These are phyloP conservation scores for Leptographium procerum DNA, from an alignment of 2,329 filamentous ascomycete species.

Conservation along the genomic window DNA sequence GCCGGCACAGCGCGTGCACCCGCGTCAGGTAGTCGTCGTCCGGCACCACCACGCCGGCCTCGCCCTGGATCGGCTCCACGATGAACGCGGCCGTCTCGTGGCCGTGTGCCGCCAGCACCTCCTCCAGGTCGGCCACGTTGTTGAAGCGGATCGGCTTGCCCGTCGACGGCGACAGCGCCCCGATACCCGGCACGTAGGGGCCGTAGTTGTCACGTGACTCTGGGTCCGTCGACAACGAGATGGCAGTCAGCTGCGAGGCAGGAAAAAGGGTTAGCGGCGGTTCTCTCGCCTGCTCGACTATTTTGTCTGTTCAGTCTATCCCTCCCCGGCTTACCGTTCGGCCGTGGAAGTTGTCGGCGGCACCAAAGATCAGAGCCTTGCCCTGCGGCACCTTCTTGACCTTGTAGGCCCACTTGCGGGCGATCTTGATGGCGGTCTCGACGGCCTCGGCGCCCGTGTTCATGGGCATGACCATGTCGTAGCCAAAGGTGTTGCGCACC, in stretches of 20 bases:
- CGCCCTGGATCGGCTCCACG: constrained; percentile 92
- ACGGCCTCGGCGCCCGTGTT: constrained; percentile 95
- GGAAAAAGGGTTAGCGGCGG: not conserved
- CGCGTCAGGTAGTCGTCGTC: constrained; percentile 76
- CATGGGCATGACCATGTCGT: constrained; percentile 97
- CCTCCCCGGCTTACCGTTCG: constrained; percentile 57
- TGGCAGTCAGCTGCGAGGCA: constrained; percentile 64
- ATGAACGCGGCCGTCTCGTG: constrained; percentile 84
- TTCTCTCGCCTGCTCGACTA: too few species aligned
- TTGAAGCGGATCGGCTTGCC: constrained; percentile 75
- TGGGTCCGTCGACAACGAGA: constrained; percentile 89
- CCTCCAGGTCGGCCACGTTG: constrained; percentile 68
- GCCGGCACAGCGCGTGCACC: constrained; percentile 76
- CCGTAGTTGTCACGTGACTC: constrained; percentile 97
- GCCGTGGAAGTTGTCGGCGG: constrained; percentile 90
- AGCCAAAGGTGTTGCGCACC: constrained; percentile 78
- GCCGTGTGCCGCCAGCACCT: constrained; percentile 68
- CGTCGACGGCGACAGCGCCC: constrained; percentile 64
- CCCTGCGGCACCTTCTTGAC: constrained; percentile 78
- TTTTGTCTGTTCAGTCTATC: too few species aligned
- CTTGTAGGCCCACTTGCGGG: constrained; percentile 96
- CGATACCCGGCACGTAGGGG: constrained; percentile 83
- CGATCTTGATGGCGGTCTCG: constrained; percentile 92
- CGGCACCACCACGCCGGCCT: constrained; percentile 92
- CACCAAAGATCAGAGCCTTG: constrained; percentile 75